Base-by-base conservation (phyloP, 1,139 yeast species). In the Blastobotrys arbuscula region DNA sequence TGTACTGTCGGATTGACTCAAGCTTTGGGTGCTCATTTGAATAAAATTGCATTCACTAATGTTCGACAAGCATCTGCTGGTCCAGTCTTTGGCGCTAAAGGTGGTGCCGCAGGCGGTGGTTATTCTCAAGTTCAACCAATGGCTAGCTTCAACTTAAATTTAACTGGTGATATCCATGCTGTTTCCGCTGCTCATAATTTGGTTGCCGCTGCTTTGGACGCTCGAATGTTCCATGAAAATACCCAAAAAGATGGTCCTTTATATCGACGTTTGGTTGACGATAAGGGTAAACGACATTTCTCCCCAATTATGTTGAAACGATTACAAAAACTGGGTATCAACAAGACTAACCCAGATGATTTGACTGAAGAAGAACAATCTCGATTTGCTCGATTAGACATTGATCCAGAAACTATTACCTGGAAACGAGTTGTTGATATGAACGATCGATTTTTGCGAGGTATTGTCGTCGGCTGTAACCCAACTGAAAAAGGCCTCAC, bases 21-120 rank as follows among this genome's bases (percentile, higher is more conserved):
- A 71, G 96, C 97, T n/a, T 76, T 92, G 53, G 96, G 96, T 58
- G 97, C 97, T 40, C 95, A 87, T 61, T 77, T 90, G 64, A 80
- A 85, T 53, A 84, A 85, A 67, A 82, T 84, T 55, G 89, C 90
- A 28, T 84, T 90, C 65, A 97, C 98, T 55, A 89, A 88, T 65
- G 97, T 92, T 50, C 84, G 98, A 72, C 98, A 92, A 69, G 98
- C 98, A 42, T 85, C 95, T 18, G 90, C 90, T 96, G 98, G 98
- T 47, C 98, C 98, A 52, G 90, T 97, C 20, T 92, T 92, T 64
- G 98, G 98, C 69, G 87, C 92, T 64, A 92, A 90, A 70, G 97
- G 97, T 68, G 98, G 97, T 70, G 98, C 98, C 54, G 97, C 98
- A 19, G 98, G 98, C 64, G 98, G 98, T 66, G 98, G 98, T 53